A percentile compares a stretch with the other conserved stretches of the same genome.
phyloP scores from a whole-genome alignment of 2,329 filamentous ascomycete species.

The Botrytis medusae region DNA sequence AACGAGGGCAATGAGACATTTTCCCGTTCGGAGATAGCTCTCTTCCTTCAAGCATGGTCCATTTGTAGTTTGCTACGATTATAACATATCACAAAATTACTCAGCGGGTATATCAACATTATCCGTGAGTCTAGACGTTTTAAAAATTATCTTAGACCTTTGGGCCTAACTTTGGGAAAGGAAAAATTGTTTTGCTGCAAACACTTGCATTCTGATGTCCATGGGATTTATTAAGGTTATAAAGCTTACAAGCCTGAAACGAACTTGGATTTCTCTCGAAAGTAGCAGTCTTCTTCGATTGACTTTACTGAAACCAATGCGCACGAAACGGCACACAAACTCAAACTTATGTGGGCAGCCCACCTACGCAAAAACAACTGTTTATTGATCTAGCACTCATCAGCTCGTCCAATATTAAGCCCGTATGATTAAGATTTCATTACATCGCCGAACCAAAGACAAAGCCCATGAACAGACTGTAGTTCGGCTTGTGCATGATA shows the following conservation, averaged over 20 bases:
- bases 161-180: neutral
- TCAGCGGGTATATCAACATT: neutral
- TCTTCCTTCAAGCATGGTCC: neutral
- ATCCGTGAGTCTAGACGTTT: neutral
- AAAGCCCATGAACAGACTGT: neutral
- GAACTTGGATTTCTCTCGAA: neutral
- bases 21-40: neutral
- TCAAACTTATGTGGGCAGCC: neutral
- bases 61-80: neutral
- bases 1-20: neutral
- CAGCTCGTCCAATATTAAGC: neutral
- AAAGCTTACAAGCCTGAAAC: neutral
- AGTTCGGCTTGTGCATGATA: conserved; percentile 9
- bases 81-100: neutral
- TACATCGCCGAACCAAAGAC: neutral
- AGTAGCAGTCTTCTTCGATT: neutral
- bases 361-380: neutral
- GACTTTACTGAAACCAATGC: neutral
- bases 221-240: neutral
- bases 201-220: neutral
- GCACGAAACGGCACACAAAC: neutral
- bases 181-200: neutral
- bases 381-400: neutral
- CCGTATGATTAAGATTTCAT: neutral
- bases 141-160: neutral